phyloP scores from a whole-genome alignment of 306 rosid species.

The Morella rubra region DNA sequence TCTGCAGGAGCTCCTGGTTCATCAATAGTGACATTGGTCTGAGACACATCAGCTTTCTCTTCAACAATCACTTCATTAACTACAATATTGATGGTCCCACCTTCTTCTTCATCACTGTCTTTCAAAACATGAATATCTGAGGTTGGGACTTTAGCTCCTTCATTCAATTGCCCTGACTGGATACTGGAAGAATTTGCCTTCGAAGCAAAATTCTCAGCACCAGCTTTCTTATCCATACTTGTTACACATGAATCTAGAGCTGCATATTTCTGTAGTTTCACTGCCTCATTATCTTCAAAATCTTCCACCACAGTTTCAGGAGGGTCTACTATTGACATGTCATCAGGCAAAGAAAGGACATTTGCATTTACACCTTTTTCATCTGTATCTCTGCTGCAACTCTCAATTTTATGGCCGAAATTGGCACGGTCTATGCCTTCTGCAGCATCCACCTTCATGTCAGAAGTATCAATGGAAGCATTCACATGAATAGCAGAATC shows the following conservation, averaged over 20 bases:
- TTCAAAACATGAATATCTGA: constrained; percentile 37
- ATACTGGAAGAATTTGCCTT: constrained; percentile 30
- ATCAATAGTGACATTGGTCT: constrained; percentile 23
- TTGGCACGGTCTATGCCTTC: constrained; percentile 22
- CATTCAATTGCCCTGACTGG: constrained; percentile 37
- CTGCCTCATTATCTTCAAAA: constrained; percentile 34
- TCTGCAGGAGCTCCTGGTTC: constrained; percentile 36
- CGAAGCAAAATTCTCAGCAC: constrained; percentile 21
- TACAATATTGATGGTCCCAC: constrained; percentile 10
- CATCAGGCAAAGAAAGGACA: constrained; percentile 39
- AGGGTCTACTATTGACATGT: constrained; percentile 31
- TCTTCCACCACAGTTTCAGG: constrained; percentile 38
- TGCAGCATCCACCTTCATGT: constrained; percentile 31
- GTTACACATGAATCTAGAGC: constrained; percentile 27
- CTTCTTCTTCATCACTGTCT: constrained; percentile 27
- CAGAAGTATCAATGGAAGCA: constrained; percentile 20
- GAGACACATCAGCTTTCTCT: constrained; percentile 39
- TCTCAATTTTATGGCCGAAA: constrained; percentile 30
- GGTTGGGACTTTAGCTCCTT: constrained; percentile 29
- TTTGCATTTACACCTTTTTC: constrained; percentile 28
- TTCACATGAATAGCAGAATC: constrained; percentile 14
- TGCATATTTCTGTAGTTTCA: constrained; percentile 29
- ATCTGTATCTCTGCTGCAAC: constrained; percentile 36
- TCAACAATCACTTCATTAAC: constrained; percentile 37
- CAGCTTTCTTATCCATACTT: constrained; percentile 33